Percentiles rank a stretch among this genome's conserved stretches.
These are phyloP conservation scores for Cucumis sativus DNA, from an alignment of 306 rosid species.

Conservation along the genomic window Cucumber_9930_V3 NC_026659.2:25832001-25832500, in stretches of 20 bases:
- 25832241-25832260: background rate
- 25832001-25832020: background rate
- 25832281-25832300: background rate
- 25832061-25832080: background rate
- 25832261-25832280: background rate
- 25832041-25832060: background rate
- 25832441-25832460: constrained; percentile 2
- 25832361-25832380: background rate
- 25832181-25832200: background rate
- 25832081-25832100: background rate
- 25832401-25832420: background rate
- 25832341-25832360: background rate
- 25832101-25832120: background rate
- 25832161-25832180: background rate
- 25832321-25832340: background rate
- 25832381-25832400: background rate
- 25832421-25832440: background rate
- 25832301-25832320: constrained; percentile 1
- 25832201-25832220: background rate
- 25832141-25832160: background rate
- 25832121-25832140: background rate
- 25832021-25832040: background rate
- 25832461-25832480: background rate
- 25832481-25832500: background rate
- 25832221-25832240: background rate